Evolutionary conservation across 2,329 filamentous ascomycete species (phyloP).

Genomic region (Rutstroemia sp.): DNA sequence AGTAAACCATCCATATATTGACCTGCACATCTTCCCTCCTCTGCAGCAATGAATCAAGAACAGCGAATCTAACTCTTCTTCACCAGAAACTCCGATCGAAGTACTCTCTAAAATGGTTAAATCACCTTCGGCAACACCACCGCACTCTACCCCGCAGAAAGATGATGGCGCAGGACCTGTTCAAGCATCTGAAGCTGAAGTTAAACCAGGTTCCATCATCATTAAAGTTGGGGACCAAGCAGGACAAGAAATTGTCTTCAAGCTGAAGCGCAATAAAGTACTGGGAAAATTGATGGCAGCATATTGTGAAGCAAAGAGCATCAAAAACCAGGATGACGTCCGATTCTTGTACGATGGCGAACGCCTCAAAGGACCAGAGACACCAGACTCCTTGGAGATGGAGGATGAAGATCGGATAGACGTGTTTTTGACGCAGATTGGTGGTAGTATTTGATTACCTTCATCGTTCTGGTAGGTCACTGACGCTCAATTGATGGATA

Average conservation of each 20-base stretch:
- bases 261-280: not conserved
- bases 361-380: not conserved
- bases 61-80: too few relatives aligned
- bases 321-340: not conserved
- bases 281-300: slow-evolving; percentile 1
- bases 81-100: too few relatives aligned
- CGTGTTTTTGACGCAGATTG: not conserved
- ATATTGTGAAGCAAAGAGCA: not conserved
- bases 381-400: slow-evolving; percentile 1
- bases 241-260: not conserved
- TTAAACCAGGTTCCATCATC: not conserved
- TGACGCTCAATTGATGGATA: not conserved
- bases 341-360: not conserved
- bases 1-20: too few relatives aligned
- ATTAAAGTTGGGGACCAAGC: not conserved
- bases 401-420: not conserved
- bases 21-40: too few relatives aligned
- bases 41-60: too few relatives aligned
- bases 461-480: not conserved
- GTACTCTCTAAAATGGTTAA: too few relatives aligned
- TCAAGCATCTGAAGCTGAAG: not conserved
- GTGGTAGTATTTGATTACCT: not conserved
- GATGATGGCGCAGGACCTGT: too few relatives aligned
- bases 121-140: too few relatives aligned
- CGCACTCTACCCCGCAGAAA: too few relatives aligned